Base-by-base conservation (phyloP, 169 alveolate genomes). In the Cryptosporidium sp. region DNA sequence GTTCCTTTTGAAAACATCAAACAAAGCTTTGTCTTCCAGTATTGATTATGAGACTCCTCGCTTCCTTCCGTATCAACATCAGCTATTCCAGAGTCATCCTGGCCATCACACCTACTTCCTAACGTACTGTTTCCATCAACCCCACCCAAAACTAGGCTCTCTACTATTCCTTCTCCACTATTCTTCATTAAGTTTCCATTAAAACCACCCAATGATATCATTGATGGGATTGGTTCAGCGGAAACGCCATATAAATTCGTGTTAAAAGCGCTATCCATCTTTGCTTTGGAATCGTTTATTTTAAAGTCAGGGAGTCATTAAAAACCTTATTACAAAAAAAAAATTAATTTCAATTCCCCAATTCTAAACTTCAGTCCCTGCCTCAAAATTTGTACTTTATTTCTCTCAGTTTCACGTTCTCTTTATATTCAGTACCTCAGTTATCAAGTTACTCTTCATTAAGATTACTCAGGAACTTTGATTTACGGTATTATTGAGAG, bases 21-120 rank as follows among this genome's bases (percentile, higher is more conserved):
- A 31, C 92, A 86, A 35, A 86, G 73, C 35, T 84, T 65, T 69
- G 92, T 86, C 70, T 71, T 86, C 84, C 92, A 73, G 41, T 43
- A 80, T 41, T 80, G 89, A 43, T 80, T 65, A 65, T 80, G 89
- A 39, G 65, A 16, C 62, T 41, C 75, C 10, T 65, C 68, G 37
- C 68, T 37, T 41, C 50, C 68, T 31, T 62, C 80, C 41, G 59
- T 43, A 23, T 70, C 65, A 70, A 18, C 84, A 0, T 70, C 58
- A 70, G 39, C 65, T n/a, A 43, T 29, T 10, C 41, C 58, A 43
- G 59, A 29, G 67, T 37, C 59, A 35, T 41, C 84, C 21, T 35
- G 67, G 26, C 41, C 67, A 35, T 45, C 65, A 26, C 8, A 70
- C 31, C 84, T 48, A 21, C 65, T 31, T 23, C 29, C 84, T 12